Percentiles rank a stretch among this genome's conserved stretches.
phyloP scores from a whole-genome alignment of 2,329 filamentous ascomycete genomes.

The Colletotrichum euphorbiae region DNA sequence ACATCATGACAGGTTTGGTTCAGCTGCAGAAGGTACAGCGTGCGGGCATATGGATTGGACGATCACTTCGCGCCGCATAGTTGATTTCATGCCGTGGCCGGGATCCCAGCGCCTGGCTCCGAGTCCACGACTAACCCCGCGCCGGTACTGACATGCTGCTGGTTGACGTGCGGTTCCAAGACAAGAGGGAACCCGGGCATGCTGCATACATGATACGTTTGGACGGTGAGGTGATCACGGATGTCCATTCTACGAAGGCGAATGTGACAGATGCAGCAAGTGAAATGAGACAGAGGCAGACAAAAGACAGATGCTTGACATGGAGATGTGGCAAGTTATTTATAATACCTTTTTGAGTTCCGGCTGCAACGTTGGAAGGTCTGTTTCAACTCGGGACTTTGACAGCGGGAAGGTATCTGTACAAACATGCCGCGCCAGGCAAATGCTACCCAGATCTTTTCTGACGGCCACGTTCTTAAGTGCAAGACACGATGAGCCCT shows the following conservation, averaged over 20 bases:
- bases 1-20: not conserved
- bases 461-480: not conserved
- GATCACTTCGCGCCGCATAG: not conserved
- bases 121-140: not conserved
- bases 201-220: too few species aligned
- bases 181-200: not conserved
- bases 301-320: too few species aligned
- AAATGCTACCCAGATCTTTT: not conserved
- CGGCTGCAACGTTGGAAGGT: not conserved
- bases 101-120: not conserved
- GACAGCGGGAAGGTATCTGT: not conserved
- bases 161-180: not conserved
- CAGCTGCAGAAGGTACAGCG: not conserved
- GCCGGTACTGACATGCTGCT: not conserved
- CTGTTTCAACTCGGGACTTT: not conserved
- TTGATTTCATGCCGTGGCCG: not conserved
- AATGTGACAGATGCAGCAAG: too few species aligned
- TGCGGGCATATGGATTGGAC: too few species aligned
- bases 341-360: not conserved
- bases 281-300: too few species aligned
- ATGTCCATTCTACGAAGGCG: too few species aligned
- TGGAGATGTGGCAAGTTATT: too few species aligned
- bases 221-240: too few species aligned
- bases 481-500: not conserved
- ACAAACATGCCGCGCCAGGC: not conserved